Evolutionary conservation across 495 filamentous ascomycete species (phyloP).

Genomic region (Oidiodendron maius): DNA sequence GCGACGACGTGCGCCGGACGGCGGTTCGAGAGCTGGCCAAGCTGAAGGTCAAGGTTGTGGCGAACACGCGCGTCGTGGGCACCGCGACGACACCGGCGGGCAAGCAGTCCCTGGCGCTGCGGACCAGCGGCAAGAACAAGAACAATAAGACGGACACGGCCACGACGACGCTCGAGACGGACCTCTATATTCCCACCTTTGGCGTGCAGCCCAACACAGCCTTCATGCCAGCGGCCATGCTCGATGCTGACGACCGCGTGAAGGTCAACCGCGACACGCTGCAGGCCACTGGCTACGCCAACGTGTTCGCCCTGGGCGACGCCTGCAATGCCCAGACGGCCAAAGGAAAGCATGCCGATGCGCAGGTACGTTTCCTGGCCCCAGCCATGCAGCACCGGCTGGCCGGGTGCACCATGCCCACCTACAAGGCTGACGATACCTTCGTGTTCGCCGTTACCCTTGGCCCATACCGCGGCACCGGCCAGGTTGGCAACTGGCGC

Average conservation of each 20-base stretch:
- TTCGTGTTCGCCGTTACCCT: constrained; percentile 26
- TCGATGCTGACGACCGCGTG: constrained; percentile 24
- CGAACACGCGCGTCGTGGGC: too few species aligned
- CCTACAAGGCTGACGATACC: constrained; percentile 7
- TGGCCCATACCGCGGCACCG: background rate
- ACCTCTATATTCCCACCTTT: constrained; percentile 34
- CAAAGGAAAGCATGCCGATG: background rate
- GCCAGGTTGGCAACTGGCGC: background rate
- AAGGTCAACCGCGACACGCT: constrained; percentile 28
- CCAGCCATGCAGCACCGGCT: background rate
- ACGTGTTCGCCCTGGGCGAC: constrained; percentile 37
- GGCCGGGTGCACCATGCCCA: background rate
- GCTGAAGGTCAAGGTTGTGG: too few species aligned
- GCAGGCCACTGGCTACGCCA: constrained; percentile 23
- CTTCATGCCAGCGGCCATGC: constrained; percentile 24
- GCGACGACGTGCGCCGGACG: too few species aligned
- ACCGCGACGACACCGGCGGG: too few species aligned
- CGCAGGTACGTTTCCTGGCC: background rate
- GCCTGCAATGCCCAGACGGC: constrained; percentile 4
- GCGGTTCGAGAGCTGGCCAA: too few species aligned
- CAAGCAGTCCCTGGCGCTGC: too few species aligned
- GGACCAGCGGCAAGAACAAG: too few species aligned
- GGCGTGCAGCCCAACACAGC: constrained; percentile 33
- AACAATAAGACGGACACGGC: too few species aligned
- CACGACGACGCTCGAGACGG: constrained; percentile 25